Percentiles rank a stretch among this genome's conserved stretches.
phyloP scores from a whole-genome alignment of 106 monocot species.

The Ottelia alismoides region DNA sequence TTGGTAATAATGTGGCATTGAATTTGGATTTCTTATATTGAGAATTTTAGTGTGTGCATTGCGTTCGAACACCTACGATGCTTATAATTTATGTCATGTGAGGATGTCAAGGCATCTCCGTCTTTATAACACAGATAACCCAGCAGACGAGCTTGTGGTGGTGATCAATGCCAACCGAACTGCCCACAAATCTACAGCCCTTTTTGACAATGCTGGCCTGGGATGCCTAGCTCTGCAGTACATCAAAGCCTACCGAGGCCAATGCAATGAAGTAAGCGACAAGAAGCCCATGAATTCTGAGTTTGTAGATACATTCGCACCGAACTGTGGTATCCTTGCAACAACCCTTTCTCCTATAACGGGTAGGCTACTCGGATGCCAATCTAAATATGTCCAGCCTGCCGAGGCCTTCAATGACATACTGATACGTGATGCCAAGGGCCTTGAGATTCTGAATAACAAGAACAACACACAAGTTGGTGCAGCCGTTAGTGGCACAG shows the following conservation, averaged over 20 bases:
- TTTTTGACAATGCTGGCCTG: slow-evolving; percentile 61
- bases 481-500: slow-evolving; percentile 61
- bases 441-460: slow-evolving; percentile 53
- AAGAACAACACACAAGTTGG: slow-evolving; percentile 80
- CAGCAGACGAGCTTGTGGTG: slow-evolving; percentile 67
- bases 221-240: slow-evolving; percentile 82
- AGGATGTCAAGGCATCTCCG: too few species aligned
- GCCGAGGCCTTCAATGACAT: slow-evolving; percentile 42
- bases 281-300: slow-evolving; percentile 56
- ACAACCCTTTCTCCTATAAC: slow-evolving; percentile 52
- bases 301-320: slow-evolving; percentile 61
- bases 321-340: slow-evolving; percentile 56
- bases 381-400: slow-evolving; percentile 42
- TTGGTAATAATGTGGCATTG: too few species aligned
- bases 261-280: slow-evolving; percentile 42
- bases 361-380: slow-evolving; percentile 74
- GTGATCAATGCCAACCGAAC: slow-evolving; percentile 68
- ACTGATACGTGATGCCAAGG: slow-evolving; percentile 27
- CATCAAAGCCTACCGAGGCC: slow-evolving; percentile 78
- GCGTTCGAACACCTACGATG: too few species aligned
- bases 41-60: too few species aligned
- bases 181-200: slow-evolving; percentile 41
- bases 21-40: too few species aligned
- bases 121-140: slow-evolving; percentile 42
- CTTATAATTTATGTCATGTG: too few species aligned